These are phyloP conservation scores for Infundibulicybe gibba DNA, from an alignment of 768 basidiomycete genomes.

Conservation along the genomic window DNA sequence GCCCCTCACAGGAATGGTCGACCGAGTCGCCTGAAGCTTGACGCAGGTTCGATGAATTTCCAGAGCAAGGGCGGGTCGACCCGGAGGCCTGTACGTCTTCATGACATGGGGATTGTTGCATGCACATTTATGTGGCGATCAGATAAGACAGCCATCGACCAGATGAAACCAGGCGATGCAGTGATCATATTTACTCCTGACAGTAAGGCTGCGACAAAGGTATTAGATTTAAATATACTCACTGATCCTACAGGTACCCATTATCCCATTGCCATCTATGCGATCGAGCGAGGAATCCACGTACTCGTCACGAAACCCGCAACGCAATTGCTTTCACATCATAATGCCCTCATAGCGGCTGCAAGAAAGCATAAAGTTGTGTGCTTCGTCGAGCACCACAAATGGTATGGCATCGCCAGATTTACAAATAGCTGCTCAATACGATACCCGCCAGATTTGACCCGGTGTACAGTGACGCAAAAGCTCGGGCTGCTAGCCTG, in stretches of 20 bases:
- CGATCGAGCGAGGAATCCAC: conserved; percentile 81
- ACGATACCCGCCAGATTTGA: conserved; percentile 52
- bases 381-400: conserved; percentile 95
- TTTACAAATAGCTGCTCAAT: background rate
- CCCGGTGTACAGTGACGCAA: conserved; percentile 91
- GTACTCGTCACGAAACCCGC: conserved; percentile 94
- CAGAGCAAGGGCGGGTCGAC: conserved; percentile 64
- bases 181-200: conserved; percentile 93
- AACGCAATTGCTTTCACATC: conserved; percentile 80
- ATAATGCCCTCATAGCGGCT: conserved; percentile 71
- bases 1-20: conserved; percentile 16
- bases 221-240: no score
- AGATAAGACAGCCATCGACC: conserved; percentile 83
- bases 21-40: conserved; percentile 1
- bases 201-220: conserved; percentile 39
- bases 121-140: conserved; percentile 5
- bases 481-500: conserved; percentile 65
- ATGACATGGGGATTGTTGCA: background rate
- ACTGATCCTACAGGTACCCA: conserved; percentile 62
- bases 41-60: conserved; percentile 74
- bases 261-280: conserved; percentile 80
- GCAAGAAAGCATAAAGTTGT: conserved; percentile 79
- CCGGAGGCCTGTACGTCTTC: conserved; percentile 73
- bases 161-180: conserved; percentile 78
- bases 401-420: conserved; percentile 43